phyloP scores from a whole-genome alignment of 192 early-diverging fungal species.

The Chytriomyces confervae region DNA sequence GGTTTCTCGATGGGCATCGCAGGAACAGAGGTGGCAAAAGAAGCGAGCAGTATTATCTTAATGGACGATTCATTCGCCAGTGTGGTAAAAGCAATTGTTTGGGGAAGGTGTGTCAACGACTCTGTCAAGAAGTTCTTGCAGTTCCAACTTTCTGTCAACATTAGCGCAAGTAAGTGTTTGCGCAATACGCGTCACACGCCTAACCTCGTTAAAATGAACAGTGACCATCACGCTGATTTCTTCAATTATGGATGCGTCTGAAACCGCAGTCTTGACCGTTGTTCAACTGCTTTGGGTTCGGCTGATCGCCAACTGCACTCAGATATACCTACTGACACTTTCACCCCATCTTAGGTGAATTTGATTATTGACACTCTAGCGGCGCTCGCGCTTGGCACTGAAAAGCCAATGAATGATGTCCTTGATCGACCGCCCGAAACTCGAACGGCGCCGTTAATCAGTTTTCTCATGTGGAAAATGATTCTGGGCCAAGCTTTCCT shows the following conservation, averaged over 20 bases:
- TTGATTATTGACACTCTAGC: conserved; percentile 95
- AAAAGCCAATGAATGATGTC: conserved; percentile 82
- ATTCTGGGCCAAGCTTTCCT: conserved; percentile 90
- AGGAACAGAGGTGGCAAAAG: conserved; percentile 97
- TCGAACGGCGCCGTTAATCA: conserved; percentile 79
- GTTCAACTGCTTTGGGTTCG: conserved; percentile 90
- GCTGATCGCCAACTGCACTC: neutral
- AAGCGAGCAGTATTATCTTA: conserved; percentile 90
- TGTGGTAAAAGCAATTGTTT: conserved; percentile 92
- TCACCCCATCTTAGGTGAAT: conserved; percentile 50
- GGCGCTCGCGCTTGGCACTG: conserved; percentile 88
- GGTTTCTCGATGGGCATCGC: conserved; percentile 94
- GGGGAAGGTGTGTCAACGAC: conserved; percentile 95
- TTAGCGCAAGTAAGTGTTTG: conserved; percentile 55
- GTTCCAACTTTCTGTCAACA: conserved; percentile 96
- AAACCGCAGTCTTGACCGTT: conserved; percentile 79
- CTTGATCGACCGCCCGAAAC: conserved; percentile 78
- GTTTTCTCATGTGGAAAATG: conserved; percentile 88
- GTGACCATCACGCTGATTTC: conserved; percentile 52
- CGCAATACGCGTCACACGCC: conserved; percentile 64
- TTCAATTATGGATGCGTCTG: conserved; percentile 57
- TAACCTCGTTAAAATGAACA: conserved; percentile 64
- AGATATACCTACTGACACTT: too few relatives aligned
- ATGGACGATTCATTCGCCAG: conserved; percentile 93
- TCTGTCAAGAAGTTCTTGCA: conserved; percentile 95